These are phyloP conservation scores for Peniophora sp. DNA, from an alignment of 1,284 basidiomycete genomes.

Conservation along the genomic window DNA sequence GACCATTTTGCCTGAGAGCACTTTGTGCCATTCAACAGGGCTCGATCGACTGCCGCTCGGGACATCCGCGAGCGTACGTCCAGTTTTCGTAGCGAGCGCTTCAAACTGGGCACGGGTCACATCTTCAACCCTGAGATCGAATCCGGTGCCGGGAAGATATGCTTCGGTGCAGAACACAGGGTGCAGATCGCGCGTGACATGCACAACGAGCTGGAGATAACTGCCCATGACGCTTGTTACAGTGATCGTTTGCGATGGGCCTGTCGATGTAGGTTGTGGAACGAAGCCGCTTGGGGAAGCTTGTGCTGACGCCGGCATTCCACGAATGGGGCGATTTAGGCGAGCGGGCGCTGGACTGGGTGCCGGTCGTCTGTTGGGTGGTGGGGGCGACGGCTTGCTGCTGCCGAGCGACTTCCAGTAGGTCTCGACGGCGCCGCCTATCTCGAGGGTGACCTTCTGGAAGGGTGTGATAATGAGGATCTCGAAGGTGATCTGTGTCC, in stretches of 20 bases:
- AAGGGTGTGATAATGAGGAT: conserved; percentile 87
- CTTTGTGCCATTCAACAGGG: conserved; percentile 48
- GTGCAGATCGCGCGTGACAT: conserved; percentile 86
- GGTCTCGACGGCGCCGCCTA: conserved; percentile 91
- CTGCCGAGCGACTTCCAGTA: conserved; percentile 92
- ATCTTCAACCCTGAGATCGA: conserved; percentile 79
- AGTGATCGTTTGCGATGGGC: conserved; percentile 47
- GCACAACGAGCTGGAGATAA: conserved; percentile 81
- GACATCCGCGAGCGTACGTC: conserved; percentile 17
- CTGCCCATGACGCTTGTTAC: conserved; percentile 84
- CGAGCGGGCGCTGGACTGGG: conserved; percentile 6
- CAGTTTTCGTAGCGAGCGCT: conserved; percentile 47
- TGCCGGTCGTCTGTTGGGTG: conserved; percentile 4
- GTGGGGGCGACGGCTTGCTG: conserved; percentile 35
- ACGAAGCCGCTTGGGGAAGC: conserved; percentile 37
- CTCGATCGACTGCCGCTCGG: conserved; percentile 14
- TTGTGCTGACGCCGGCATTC: conserved; percentile 16
- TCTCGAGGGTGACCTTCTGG: conserved; percentile 89
- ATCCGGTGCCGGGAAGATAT: conserved; percentile 63
- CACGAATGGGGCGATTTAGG: conserved; percentile 19
- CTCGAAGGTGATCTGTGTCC: conserved; percentile 74
- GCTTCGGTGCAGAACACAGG: conserved; percentile 77
- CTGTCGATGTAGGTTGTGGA: conserved; percentile 50
- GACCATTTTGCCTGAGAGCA: conserved; percentile 52
- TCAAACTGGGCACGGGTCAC: conserved; percentile 79